Evolutionary conservation across 345 rosid genomes (phyloP), one percentile per base, ranked within the genome.

Genomic region (Hibiscus tridactylites): DNA sequence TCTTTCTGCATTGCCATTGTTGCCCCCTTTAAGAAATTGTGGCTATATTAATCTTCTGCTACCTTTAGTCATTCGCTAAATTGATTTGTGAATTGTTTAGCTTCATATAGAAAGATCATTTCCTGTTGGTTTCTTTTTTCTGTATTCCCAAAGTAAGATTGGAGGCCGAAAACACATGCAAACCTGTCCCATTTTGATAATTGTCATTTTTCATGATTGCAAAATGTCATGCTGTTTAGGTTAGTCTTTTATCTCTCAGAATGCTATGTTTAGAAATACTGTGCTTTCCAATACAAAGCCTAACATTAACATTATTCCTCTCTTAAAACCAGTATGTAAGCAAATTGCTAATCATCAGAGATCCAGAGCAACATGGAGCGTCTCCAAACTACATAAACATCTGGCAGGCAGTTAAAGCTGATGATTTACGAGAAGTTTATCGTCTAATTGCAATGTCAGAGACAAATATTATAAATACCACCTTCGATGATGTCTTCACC

Each of bases 381-480:
- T 61, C 73, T 50, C 75, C 78, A 21, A 67, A 79, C 59, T 13
- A 79, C 6, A 76, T 65, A 72, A 77, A 59, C 24, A 82, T 90
- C 79, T 89, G 98, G 95, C 82, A 84, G 84, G 95, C 95, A 12
- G 93, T 92, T 35, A 83, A 88, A 87, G 74, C 74, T 16, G 78
- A 65, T 10, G 81, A 92, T 80, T 79, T 90, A 79, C 85, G 64
- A 77, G 95, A 89, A 79, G 89, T 89, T 58, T 92, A 92, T 74
- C 78, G 84, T 50, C 84, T 84, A 61, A 81, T 88, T 79, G 98
- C 83, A 72, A 79, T 79, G 50, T 72, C 88, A 9, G 83, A 83
- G 19, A 66, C 8, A 8, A 86, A 79, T 77, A 80, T 89, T 28
- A 42, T 88, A 62, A 86, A 86, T 74, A 84, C 90, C 65, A 81